Evolutionary conservation across 1,284 basidiomycete genomes (phyloP).

Genomic region (Cutaneotrichosporon spelunceum): DNA sequence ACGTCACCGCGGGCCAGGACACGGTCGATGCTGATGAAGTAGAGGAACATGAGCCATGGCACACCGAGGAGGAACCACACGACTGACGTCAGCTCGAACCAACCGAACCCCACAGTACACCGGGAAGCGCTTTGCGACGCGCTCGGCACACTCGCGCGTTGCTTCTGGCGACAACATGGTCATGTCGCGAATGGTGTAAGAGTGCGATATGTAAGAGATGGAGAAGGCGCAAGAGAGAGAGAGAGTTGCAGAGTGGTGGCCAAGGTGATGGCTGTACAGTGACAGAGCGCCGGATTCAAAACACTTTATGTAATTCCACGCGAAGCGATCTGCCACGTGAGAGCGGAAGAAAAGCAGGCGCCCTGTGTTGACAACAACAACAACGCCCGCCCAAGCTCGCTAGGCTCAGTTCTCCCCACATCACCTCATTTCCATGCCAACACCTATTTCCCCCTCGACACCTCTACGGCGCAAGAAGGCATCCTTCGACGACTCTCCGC

Average conservation of each 20-base stretch:
- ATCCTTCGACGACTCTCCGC: conserved; percentile 10
- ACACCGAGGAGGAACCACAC: conserved; percentile 25
- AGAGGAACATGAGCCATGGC: conserved; percentile 34
- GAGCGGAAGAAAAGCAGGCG: conserved; percentile 2
- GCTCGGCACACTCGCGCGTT: not conserved
- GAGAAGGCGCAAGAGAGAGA: not conserved
- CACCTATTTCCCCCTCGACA: conserved; percentile 14
- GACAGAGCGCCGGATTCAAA: not conserved
- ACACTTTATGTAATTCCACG: not conserved
- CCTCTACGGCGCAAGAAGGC: conserved; percentile 10
- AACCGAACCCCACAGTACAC: conserved; percentile 5
- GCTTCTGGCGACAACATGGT: not conserved
- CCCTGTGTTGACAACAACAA: conserved; percentile 8
- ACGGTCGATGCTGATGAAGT: conserved; percentile 31
- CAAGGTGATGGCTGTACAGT: not conserved
- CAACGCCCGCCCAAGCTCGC: conserved; percentile 8
- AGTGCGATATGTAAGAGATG: not conserved
- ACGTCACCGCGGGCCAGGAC: conserved; percentile 28
- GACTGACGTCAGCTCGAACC: conserved; percentile 2
- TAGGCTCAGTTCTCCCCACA: not conserved
- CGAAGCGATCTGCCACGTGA: not conserved
- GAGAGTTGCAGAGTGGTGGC: not conserved
- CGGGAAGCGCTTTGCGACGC: conserved; percentile 6
- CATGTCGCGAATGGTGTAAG: not conserved
- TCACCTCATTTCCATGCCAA: conserved; percentile 7